Evolutionary conservation across 176 grass and related monocot species (phyloP), one percentile per base, ranked within the genome.

Genomic region (Juncus inflexus): DNA sequence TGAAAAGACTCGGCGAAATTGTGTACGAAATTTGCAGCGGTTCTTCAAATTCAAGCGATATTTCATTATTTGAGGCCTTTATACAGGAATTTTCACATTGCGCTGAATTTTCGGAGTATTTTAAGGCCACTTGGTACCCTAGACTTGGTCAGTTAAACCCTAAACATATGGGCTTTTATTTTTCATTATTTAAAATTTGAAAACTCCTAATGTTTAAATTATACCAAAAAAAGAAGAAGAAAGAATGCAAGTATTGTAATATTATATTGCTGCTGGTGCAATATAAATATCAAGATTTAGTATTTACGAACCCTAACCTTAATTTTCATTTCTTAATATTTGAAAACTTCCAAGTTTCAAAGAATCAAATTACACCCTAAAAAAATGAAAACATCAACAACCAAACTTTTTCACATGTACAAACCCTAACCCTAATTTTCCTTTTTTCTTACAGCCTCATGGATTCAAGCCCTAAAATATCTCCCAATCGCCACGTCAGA

Each of bases 81-180:
- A 37, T 85, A 12, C 69, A 85, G 63, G 73, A 83, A 80, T 87
- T 90, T 90, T 62, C 73, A 61, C 76, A 82, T 56, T 96, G 84
- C 37, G 12, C 73, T 80, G 65, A 74, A 64, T 96, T 96, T 73
- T 39, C 87, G 15, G 91, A 90, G 37, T 96, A 96, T 80, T 86
- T 90, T 67, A 85, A 67, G 72, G 87, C 91, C 73, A 72, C 77
- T 59, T 90, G 91, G 84, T 35, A 83, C 78, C 81, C 84, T 66
- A 84, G 84, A 81, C 75, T 91, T 65, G 87, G 92, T 96, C 69
- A 37, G 92, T 91, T 28, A 28, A 28, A 28, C 19, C 19, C 19
- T 28, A 28, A 47, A 60, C 45, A 57, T 12, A 72, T 52, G 51
- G 37, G 63, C 76, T 45, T 63, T 37, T 58, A 1, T 64, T 14